Percentiles rank a stretch among this genome's conserved stretches.
Evolutionary conservation across 108 stramenopile genomes (phyloP).

Genomic region (Epipyxis sp.): DNA sequence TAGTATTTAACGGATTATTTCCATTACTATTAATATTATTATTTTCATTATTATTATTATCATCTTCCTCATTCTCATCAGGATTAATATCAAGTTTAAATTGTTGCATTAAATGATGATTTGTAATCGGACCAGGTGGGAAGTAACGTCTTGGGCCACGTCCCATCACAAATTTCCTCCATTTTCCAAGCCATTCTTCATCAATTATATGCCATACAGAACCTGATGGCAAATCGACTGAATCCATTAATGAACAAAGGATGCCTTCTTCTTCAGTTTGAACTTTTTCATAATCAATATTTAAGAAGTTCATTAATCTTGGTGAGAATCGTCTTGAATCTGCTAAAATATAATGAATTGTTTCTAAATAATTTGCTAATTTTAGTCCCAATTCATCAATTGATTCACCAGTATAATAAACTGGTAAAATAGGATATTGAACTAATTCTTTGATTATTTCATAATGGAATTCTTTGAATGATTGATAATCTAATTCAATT

Average conservation of each 20-base stretch:
- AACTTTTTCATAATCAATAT: constrained; percentile 44
- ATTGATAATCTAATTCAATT: constrained; percentile 22
- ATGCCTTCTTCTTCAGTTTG: constrained; percentile 50
- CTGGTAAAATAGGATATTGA: constrained; percentile 35
- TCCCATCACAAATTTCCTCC: constrained; percentile 43
- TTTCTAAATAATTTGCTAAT: constrained; percentile 34
- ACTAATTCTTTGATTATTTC: constrained; percentile 28
- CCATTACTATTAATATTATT: too few relatives aligned
- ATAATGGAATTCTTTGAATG: constrained; percentile 35
- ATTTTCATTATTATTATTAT: too few relatives aligned
- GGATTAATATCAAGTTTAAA: background rate
- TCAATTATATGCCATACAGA: constrained; percentile 47
- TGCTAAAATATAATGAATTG: constrained; percentile 36
- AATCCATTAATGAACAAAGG: constrained; percentile 36
- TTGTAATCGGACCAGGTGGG: constrained; percentile 43
- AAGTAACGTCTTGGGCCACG: constrained; percentile 44
- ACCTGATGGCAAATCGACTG: constrained; percentile 21
- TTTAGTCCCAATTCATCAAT: constrained; percentile 28
- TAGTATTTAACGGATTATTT: too few relatives aligned
- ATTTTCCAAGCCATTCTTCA: constrained; percentile 42
- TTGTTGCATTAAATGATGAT: constrained; percentile 4
- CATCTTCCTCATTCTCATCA: too few relatives aligned
- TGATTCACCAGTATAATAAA: constrained; percentile 31
- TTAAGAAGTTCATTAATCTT: constrained; percentile 38
- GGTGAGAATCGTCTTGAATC: constrained; percentile 40